Evolutionary conservation across 2,329 filamentous ascomycete species (phyloP).

Genomic region (Colletotrichum gigasporum): DNA sequence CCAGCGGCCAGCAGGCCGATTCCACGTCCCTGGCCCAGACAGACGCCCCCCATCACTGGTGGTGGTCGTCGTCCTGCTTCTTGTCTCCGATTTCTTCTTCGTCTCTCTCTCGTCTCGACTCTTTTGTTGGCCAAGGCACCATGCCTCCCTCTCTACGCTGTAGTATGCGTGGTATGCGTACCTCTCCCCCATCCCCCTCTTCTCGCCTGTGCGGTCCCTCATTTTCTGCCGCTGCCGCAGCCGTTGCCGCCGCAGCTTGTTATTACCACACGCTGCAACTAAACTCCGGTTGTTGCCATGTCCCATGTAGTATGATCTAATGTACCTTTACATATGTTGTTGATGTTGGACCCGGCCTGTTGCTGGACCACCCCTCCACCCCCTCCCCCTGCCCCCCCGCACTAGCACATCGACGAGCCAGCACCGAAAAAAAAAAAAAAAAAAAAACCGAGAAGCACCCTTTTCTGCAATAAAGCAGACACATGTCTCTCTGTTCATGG

Average conservation of each 20-base stretch:
- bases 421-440: not conserved
- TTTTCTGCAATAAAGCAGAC: constrained; percentile 70
- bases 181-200: constrained; percentile 39
- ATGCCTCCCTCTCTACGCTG: constrained; percentile 50
- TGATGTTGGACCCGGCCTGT: constrained; percentile 24
- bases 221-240: constrained; percentile 43
- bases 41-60: too few species aligned
- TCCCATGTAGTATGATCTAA: constrained; percentile 20
- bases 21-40: constrained; percentile 12
- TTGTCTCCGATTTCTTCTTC: constrained; percentile 1
- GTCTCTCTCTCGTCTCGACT: not conserved
- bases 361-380: constrained; percentile 28
- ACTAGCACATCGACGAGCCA: constrained; percentile 26
- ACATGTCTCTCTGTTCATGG: constrained; percentile 68
- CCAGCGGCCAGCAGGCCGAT: not conserved
- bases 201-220: constrained; percentile 36
- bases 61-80: too few species aligned
- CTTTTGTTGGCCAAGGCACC: constrained; percentile 36
- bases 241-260: constrained; percentile 26
- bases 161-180: too few species aligned
- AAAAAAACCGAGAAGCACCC: not conserved
- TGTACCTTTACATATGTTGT: constrained; percentile 26
- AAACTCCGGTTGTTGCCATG: constrained; percentile 3
- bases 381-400: constrained; percentile 27
- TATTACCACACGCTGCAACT: constrained; percentile 21